A percentile compares a stretch with the other conserved stretches of the same genome.
These are phyloP conservation scores for Cephalotrichum gorgonifer DNA, from an alignment of 2,329 filamentous ascomycete species.

Conservation along the genomic window DNA sequence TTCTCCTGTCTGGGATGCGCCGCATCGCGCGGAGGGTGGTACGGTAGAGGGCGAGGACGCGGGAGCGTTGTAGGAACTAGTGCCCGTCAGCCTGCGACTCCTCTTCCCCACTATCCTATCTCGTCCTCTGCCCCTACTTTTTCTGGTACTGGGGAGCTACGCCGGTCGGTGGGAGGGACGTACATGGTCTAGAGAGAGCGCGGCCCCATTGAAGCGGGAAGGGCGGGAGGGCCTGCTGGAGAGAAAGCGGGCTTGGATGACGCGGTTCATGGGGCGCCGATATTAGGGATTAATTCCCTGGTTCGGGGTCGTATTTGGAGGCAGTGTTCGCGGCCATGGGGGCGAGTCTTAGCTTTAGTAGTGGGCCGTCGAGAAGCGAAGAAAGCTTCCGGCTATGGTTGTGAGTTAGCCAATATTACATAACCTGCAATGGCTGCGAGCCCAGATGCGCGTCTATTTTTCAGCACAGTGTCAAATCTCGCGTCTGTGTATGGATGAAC, in stretches of 20 bases:
- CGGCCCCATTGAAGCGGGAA: slow-evolving; percentile 21
- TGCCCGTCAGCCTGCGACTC: neutral
- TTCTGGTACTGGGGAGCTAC: neutral
- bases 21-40: slow-evolving; percentile 44
- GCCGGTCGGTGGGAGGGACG: slow-evolving; percentile 12
- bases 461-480: neutral
- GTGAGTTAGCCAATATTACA: neutral
- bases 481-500: neutral
- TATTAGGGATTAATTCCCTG: neutral
- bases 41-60: slow-evolving; percentile 44
- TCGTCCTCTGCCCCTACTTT: neutral
- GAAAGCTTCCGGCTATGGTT: neutral
- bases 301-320: neutral
- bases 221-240: slow-evolving; percentile 20
- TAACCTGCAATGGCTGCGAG: neutral
- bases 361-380: no score
- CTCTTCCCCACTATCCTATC: neutral
- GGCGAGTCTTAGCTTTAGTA: no score
- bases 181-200: slow-evolving; percentile 51
- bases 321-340: neutral
- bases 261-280: neutral
- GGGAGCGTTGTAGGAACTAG: slow-evolving; percentile 49
- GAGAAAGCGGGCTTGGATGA: slow-evolving; percentile 1
- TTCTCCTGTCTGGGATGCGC: slow-evolving; percentile 37
- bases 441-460: neutral